Evolutionary conservation across 2,329 filamentous ascomycete genomes (phyloP), one percentile per base, ranked within the genome.

Genomic region (Ascochyta clinopodiicola): DNA sequence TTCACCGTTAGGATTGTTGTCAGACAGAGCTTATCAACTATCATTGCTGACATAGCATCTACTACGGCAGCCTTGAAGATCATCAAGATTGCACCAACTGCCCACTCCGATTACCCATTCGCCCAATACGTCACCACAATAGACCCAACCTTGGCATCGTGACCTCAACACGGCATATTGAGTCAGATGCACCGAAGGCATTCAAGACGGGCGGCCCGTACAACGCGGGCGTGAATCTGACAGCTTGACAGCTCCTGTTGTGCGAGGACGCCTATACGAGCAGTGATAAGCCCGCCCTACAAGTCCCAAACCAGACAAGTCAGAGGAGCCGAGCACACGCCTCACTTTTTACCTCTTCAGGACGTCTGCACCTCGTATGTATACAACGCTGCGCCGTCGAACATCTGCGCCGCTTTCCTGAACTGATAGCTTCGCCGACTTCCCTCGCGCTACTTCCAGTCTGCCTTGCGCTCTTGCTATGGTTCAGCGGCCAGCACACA

Each of bases 181-280:
- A 56, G 51, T 57, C 57, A 61, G 45, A 60, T 61, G 59, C 35
- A 44, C 60, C 47, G 40, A 50, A 51, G 50, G 27, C 35, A 42
- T 46, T 47, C 37, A 38, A 39, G 7, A 19, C n/a, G 29, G 22
- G 37, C 40, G 19, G n/a, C 1, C 17, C 43, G 51, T 43, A 59
- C 53, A 42, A 53, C 48, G 57, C 59, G 36, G 44, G n/a, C 29
- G 32, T 43, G 27, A 38, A 38, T 51, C 49, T 66, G 63, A 66
- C 64, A 66, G 57, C 44, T 60, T 68, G 65, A 68, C 62, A 68
- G 65, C 61, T 67, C 51, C 34, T 45, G 64, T 45, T 34, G 63
- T 68, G 50, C 63, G 61, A 65, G 62, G 56, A 51, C 24, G 24
- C 13, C 17, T 24, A 44, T 40, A 39, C 27, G 45, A 29, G 22